A percentile compares a stretch with the other conserved stretches of the same genome.
phyloP scores from a whole-genome alignment of 306 rosid species.

The Citrullus colocynthis region DNA sequence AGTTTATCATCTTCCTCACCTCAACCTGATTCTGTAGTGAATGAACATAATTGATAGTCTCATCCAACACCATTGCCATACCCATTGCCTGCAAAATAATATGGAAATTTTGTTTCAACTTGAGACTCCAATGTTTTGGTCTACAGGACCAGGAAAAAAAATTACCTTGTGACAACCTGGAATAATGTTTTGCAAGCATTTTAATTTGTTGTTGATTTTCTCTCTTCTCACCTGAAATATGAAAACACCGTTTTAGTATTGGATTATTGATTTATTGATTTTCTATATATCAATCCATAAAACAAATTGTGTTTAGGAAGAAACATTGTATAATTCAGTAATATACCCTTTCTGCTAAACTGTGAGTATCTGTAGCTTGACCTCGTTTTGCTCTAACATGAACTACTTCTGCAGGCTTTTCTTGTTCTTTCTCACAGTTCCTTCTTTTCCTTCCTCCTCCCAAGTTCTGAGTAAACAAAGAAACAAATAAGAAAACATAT shows the following conservation, averaged over 20 bases:
- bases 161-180: constrained; percentile 27
- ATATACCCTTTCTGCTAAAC: constrained; percentile 28
- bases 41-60: constrained; percentile 26
- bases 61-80: constrained; percentile 22
- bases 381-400: constrained; percentile 31
- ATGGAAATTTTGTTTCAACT: neutral
- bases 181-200: constrained; percentile 18
- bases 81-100: constrained; percentile 18
- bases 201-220: constrained; percentile 19
- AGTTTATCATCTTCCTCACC: constrained; percentile 9
- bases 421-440: constrained; percentile 8
- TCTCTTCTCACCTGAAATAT: constrained; percentile 27
- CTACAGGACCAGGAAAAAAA: neutral
- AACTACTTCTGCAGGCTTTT: constrained; percentile 14
- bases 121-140: neutral
- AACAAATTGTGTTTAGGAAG: neutral
- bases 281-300: neutral
- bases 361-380: constrained; percentile 30
- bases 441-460: constrained; percentile 10
- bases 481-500: neutral
- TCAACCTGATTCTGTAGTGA: constrained; percentile 26
- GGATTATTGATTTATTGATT: neutral
- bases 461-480: constrained; percentile 11
- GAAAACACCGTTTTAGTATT: neutral
- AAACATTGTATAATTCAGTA: neutral